Evolutionary conservation across 1,284 basidiomycete genomes (phyloP).

Genomic region (Filobasidium uniguttulatum): DNA sequence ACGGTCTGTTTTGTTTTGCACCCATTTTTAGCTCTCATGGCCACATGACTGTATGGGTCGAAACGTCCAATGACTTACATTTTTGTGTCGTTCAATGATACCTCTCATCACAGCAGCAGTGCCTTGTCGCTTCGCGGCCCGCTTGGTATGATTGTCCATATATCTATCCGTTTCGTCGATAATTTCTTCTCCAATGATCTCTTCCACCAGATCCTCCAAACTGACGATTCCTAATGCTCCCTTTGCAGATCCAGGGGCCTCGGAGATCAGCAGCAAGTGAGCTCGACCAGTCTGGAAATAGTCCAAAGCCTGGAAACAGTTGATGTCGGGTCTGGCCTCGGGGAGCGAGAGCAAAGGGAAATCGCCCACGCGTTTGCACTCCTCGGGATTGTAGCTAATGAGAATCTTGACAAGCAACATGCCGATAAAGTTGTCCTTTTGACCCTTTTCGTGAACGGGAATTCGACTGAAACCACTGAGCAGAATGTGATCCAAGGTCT

Average conservation of each 20-base stretch:
- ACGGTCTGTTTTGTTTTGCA: no score
- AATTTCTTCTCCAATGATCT: slow-evolving; percentile 40
- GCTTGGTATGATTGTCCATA: slow-evolving; percentile 68
- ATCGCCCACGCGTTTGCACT: slow-evolving; percentile 57
- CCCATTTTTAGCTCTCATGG: no score
- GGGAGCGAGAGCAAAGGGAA: slow-evolving; percentile 73
- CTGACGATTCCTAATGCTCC: slow-evolving; percentile 71
- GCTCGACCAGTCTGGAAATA: slow-evolving; percentile 86
- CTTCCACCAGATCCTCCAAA: slow-evolving; percentile 38
- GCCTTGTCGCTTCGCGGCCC: slow-evolving; percentile 52
- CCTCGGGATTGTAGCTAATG: slow-evolving; percentile 75
- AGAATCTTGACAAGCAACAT: slow-evolving; percentile 82
- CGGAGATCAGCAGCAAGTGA: slow-evolving; percentile 76
- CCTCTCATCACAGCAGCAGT: slow-evolving; percentile 60
- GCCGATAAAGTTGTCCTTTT: slow-evolving; percentile 66
- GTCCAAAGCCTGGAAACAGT: slow-evolving; percentile 44
- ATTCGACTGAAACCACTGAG: slow-evolving; percentile 84
- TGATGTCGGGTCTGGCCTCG: slow-evolving; percentile 73
- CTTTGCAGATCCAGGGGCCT: slow-evolving; percentile 61
- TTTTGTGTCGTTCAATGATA: slow-evolving; percentile 36
- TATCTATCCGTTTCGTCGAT: slow-evolving; percentile 80
- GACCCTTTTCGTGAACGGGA: slow-evolving; percentile 68
- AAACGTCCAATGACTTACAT: neutral
- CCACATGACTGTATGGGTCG: neutral
- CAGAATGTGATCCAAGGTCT: slow-evolving; percentile 57